Evolutionary conservation across 345 rosid species (phyloP), one percentile per base, ranked within the genome.

Genomic region (Firmiana major): DNA sequence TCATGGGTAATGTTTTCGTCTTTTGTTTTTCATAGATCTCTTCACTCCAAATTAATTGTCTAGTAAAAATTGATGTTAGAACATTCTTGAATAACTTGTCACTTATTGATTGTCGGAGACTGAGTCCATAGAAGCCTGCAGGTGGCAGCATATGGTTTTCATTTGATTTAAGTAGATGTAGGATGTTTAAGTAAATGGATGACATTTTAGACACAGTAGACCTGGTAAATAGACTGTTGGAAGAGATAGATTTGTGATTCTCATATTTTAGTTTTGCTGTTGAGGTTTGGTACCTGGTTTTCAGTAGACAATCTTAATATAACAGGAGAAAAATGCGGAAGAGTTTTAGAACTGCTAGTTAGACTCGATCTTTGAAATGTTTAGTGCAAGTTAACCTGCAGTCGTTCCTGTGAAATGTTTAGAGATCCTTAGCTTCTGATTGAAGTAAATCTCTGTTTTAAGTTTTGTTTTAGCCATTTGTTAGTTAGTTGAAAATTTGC

Each of bases 1-100:
- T 90, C 78, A 83, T 84, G 86, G 99, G 97, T 93, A 89, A 58
- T 78, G 17, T 31, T 31, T 51, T 16, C 10, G 15, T 2, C 15
- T 17, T n/a, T 38, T 38, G 4, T 40, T 74, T 75, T 54, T 31
- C 54, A 31, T 31, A 7, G 67, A 34, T 63, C 65, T 63, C 10
- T 62, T 3, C n/a, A 31, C 60, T 31, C 28, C 3, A 36, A 31
- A 9, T 16, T 49, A 9, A 26, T 48, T 58, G 6, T 22, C 31
- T 22, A 3, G 38, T 24, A 17, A 58, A 58, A 24, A 16, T 55
- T 60, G 64, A 31, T 70, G 60, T 12, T 28, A 5, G 19, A 31
- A 51, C 6, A 17, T 34, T 34, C 42, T 71, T 2, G 60, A 51
- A 51, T 34, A 31, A 31, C 3, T 31, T 31, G 3, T 31, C 34